Base-by-base conservation (phyloP, 2,329 filamentous ascomycete species). In the Botrytis aclada region DNA sequence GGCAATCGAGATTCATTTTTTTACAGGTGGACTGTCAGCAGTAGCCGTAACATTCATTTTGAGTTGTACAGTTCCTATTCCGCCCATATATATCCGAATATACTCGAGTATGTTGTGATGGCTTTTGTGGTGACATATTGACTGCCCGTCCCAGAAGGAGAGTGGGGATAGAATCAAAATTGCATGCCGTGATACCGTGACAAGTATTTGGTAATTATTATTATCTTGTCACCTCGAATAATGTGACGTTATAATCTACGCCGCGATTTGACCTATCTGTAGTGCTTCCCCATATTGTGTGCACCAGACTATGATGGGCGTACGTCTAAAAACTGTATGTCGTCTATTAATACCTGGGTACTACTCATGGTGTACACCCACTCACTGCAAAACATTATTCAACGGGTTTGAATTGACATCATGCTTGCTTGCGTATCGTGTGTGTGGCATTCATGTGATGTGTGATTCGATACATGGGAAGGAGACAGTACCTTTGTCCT, bases 331-430 rank as follows among this genome's bases (percentile, higher is more conserved):
- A 39, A 39, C 60, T 37, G 34, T 62, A 29, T 18, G 20, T 43
- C 37, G 18, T 63, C 61, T 63, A 63, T 63, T 43, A 29, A 63
- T 63, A 63, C n/a, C 12, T n/a, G 47, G n/a, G 16, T 56, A 29
- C 51, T 63, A 63, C 37, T 37, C 37, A 29, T 43, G 63, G 39
- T 51, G n/a, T n/a, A 29, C 62, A n/a, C 43, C 4, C n/a, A 56
- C 14, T 7, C 25, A 29, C 63, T 45, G 63, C 32, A 45, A 45
- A 47, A 16, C 32, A 45, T 32, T 25, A 37, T 66, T 20, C n/a
- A 51, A 66, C 41, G 41, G 63, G 41, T 37, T 47, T 47, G 39
- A 4, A 66, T 66, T 66, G 63, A 16, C 41, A 70, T 70, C 56
- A 51, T 70, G 18, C 34, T n/a, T 51, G 47, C 22, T 5, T 62